Evolutionary conservation across 345 rosid genomes (phyloP), one percentile per base, ranked within the genome.

Genomic region (Angophora floribunda): DNA sequence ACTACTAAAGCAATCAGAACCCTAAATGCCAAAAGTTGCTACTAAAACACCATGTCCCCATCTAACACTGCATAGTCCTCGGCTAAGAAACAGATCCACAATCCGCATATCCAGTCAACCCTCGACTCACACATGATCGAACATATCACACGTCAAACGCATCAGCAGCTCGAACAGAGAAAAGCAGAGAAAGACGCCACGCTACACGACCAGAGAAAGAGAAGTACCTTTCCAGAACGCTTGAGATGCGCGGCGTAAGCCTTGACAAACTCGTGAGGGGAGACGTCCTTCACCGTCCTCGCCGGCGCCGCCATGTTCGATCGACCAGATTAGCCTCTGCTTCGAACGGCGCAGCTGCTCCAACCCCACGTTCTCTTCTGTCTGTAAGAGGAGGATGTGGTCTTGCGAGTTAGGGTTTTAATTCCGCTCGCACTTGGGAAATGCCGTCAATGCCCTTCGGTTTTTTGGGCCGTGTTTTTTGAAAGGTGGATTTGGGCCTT

Each of bases 241-340:
- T 94, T 94, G 65, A 94, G 94, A 87, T 93, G 94, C 28, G 92
- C 93, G 4, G 94, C 87, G 87, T 92, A 94, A 24, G 95, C 95
- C 91, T 91, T 93, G 87, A 91, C 93, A 88, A 93, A 93, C 92
- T 93, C 94, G 67, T 92, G 95, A 19, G 95, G 94, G 21, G 93
- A 93, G 70, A 93, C 94, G 85, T 94, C 95, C 89, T 94, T 94
- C 13, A 94, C 94, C 3, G 90, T 92, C 61, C 78, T 92, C 22
- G 93, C 89, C 3, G 92, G 59, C 78, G 89, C 93, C 92, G 91
- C 59, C 89, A 49, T 49, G 57, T 30, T n/a, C n/a, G 7, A 19
- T 8, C n/a, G 75, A 61, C 55, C 47, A 5, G 15, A 80, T 7
- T 19, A 61, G 21, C 70, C 45, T 10, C 88, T 26, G 88, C n/a